Percentiles rank a stretch among this genome's conserved stretches.
These are phyloP conservation scores for Nicotiana sylvestris DNA, from an alignment of 257 asterid genomes.

Conservation along the genomic window DNA sequence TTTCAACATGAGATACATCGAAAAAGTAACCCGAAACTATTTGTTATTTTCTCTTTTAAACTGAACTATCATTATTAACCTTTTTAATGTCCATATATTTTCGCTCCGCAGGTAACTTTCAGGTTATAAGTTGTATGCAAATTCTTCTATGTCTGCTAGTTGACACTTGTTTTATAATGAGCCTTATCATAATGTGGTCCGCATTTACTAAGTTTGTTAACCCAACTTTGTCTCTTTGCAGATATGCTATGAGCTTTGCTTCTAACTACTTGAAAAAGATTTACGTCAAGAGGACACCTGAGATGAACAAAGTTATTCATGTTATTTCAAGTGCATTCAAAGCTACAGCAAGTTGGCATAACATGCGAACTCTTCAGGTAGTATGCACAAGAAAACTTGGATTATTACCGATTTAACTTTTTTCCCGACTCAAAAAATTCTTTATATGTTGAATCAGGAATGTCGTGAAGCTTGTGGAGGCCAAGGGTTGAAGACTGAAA, in stretches of 20 bases:
- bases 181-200: not conserved
- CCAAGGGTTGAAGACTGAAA: slow-evolving; percentile 91
- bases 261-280: slow-evolving; percentile 62
- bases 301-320: slow-evolving; percentile 69
- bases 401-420: not conserved
- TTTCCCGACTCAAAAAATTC: slow-evolving; percentile 12
- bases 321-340: slow-evolving; percentile 93
- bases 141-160: not conserved
- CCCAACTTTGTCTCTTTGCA: slow-evolving; percentile 31
- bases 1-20: not conserved
- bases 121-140: not conserved
- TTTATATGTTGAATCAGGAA: slow-evolving; percentile 45
- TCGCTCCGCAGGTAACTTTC: not conserved
- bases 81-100: not conserved
- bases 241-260: slow-evolving; percentile 89
- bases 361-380: slow-evolving; percentile 97
- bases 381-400: not conserved
- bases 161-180: not conserved
- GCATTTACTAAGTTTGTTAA: not conserved
- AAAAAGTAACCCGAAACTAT: not conserved
- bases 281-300: slow-evolving; percentile 74
- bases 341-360: slow-evolving; percentile 87
- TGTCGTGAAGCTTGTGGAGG: slow-evolving; percentile 99
- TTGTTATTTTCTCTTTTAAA: not conserved
- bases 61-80: not conserved